Evolutionary conservation across 2,329 filamentous ascomycete genomes (phyloP).

Genomic region (Eutypa lata): DNA sequence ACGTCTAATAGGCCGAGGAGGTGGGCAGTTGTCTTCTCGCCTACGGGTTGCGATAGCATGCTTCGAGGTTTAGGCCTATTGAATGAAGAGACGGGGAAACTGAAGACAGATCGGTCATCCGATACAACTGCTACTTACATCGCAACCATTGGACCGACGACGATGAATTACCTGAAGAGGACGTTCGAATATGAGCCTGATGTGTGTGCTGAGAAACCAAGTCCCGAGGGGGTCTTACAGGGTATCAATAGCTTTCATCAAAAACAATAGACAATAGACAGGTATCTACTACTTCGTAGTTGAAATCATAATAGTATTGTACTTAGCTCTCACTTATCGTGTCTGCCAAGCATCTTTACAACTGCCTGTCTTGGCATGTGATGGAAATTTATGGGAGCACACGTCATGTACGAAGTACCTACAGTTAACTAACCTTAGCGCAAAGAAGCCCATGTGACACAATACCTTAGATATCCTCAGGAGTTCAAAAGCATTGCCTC

Average conservation of each 20-base stretch:
- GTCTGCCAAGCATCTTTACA: no score
- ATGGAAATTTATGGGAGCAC: no score
- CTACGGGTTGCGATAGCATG: slow-evolving; percentile 62
- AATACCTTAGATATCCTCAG: no score
- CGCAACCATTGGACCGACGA: slow-evolving; percentile 92
- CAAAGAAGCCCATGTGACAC: no score
- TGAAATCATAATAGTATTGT: no score
- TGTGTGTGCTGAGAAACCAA: slow-evolving; percentile 79
- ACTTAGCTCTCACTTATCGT: no score
- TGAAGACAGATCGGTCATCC: slow-evolving; percentile 13
- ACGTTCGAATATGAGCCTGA: slow-evolving; percentile 68
- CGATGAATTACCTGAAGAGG: slow-evolving; percentile 66
- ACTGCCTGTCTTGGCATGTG: no score
- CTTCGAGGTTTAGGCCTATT: slow-evolving; percentile 51
- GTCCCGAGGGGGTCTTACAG: slow-evolving; percentile 71
- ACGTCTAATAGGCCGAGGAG: slow-evolving; percentile 41
- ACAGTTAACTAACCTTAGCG: no score
- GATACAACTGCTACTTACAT: slow-evolving; percentile 58
- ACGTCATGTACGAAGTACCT: no score
- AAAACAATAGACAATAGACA: slow-evolving; percentile 4
- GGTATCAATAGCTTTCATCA: slow-evolving; percentile 51
- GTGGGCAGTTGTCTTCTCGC: slow-evolving; percentile 76
- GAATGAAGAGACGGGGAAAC: slow-evolving; percentile 42
- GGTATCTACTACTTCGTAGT: no score
- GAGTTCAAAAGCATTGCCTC: no score